A percentile compares a stretch with the other conserved stretches of the same genome.
Evolutionary conservation across 2,329 filamentous ascomycete species (phyloP).

Genomic region (Ceratocystis lukuohia): DNA sequence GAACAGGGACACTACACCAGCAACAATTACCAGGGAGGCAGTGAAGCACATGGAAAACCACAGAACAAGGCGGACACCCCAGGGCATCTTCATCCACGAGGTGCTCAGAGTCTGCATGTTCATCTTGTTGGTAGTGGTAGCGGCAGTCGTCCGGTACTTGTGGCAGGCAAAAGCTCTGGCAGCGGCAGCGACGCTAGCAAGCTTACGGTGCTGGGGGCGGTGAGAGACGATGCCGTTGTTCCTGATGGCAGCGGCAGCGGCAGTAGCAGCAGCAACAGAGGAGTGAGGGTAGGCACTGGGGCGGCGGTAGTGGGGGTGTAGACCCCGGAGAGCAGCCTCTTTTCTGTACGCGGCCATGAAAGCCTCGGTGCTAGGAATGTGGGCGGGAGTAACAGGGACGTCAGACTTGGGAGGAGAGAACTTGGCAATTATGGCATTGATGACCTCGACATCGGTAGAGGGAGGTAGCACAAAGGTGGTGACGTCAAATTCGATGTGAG

Average conservation of each 20-base stretch:
- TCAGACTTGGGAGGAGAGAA: background rate
- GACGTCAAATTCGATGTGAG: background rate
- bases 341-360: background rate
- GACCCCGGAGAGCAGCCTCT: background rate
- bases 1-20: background rate
- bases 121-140: background rate
- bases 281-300: constrained; percentile 10
- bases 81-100: constrained; percentile 14
- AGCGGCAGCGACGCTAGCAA: background rate
- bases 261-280: background rate
- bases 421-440: background rate
- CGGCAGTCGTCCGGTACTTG: constrained; percentile 1
- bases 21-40: constrained; percentile 12
- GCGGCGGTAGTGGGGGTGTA: background rate
- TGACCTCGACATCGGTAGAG: background rate
- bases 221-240: background rate
- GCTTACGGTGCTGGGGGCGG: background rate
- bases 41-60: constrained; percentile 17
- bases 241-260: background rate
- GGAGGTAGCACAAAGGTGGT: background rate
- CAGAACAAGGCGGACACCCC: constrained; percentile 10
- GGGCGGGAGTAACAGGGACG: no score
- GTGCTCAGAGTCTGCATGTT: constrained; percentile 10
- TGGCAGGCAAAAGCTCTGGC: background rate
- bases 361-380: background rate